Evolutionary conservation across 768 basidiomycete species (phyloP).

Genomic region (Mycena chlorophos): DNA sequence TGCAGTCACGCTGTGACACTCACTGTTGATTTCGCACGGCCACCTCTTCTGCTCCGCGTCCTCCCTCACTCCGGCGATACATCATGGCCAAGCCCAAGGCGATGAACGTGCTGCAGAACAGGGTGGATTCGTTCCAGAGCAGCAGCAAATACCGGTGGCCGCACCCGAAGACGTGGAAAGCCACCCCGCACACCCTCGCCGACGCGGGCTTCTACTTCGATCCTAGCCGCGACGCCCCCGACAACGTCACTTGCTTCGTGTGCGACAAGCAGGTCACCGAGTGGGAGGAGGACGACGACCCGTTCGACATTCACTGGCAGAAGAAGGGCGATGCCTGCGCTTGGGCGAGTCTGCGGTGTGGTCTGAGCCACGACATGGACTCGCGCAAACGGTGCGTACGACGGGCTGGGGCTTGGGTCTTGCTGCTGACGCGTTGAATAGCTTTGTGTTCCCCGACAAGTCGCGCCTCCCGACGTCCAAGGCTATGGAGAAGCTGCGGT

Average conservation of each 20-base stretch:
- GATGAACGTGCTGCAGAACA: constrained; percentile 57
- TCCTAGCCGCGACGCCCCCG: constrained; percentile 64
- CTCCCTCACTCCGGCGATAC: no score
- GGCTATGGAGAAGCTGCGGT: constrained; percentile 69
- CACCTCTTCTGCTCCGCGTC: no score
- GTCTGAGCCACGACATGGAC: constrained; percentile 58
- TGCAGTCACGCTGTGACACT: background rate
- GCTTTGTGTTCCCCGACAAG: constrained; percentile 60
- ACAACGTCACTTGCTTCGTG: constrained; percentile 81
- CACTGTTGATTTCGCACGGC: no score
- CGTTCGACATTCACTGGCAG: constrained; percentile 76
- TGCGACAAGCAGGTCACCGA: constrained; percentile 81
- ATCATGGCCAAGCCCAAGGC: no score
- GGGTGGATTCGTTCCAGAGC: constrained; percentile 70
- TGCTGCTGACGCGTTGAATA: constrained; percentile 29
- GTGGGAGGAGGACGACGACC: constrained; percentile 86
- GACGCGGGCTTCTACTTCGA: constrained; percentile 89
- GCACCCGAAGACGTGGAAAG: constrained; percentile 60
- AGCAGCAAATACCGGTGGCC: constrained; percentile 82
- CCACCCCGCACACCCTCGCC: constrained; percentile 75
- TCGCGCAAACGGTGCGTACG: constrained; percentile 52
- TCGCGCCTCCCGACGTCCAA: constrained; percentile 66
- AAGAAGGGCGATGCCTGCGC: constrained; percentile 67
- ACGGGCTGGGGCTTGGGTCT: background rate
- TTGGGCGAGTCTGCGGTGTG: constrained; percentile 84